A percentile compares a stretch with the other conserved stretches of the same genome.
Conservation (phyloP, 257 asterid species). For the Capsicum baccatum region DNA sequence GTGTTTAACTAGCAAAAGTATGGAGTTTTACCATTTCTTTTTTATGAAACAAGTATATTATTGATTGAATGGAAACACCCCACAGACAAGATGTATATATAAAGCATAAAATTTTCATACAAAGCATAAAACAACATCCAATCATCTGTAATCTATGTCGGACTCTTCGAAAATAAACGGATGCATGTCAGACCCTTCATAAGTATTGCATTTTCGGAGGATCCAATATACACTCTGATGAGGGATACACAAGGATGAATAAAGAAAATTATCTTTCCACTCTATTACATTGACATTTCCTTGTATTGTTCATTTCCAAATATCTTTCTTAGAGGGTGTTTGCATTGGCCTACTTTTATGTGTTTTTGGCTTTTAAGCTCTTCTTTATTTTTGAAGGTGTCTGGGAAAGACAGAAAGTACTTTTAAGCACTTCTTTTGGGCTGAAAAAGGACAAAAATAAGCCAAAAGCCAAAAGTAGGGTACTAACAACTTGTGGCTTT, state of each 20-base stretch:
- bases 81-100: background rate
- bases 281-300: background rate
- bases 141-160: background rate
- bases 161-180: background rate
- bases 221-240: background rate
- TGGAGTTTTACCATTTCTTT: background rate
- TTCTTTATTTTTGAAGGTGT: too few relatives aligned
- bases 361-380: too few relatives aligned
- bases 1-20: background rate
- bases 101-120: background rate
- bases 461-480: too few relatives aligned
- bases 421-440: too few relatives aligned
- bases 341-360: too few relatives aligned
- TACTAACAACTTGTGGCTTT: too few relatives aligned
- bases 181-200: background rate
- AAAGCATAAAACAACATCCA: slow-evolving; percentile 10
- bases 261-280: background rate
- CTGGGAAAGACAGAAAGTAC: too few relatives aligned
- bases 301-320: background rate
- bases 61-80: background rate
- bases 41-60: background rate
- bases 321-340: background rate
- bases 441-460: too few relatives aligned
- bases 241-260: slow-evolving; percentile 13
- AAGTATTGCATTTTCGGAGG: background rate